A percentile compares a stretch with the other conserved stretches of the same genome.
phyloP scores from a whole-genome alignment of 1,284 basidiomycete genomes.

The Rhodotorula sp. region DNA sequence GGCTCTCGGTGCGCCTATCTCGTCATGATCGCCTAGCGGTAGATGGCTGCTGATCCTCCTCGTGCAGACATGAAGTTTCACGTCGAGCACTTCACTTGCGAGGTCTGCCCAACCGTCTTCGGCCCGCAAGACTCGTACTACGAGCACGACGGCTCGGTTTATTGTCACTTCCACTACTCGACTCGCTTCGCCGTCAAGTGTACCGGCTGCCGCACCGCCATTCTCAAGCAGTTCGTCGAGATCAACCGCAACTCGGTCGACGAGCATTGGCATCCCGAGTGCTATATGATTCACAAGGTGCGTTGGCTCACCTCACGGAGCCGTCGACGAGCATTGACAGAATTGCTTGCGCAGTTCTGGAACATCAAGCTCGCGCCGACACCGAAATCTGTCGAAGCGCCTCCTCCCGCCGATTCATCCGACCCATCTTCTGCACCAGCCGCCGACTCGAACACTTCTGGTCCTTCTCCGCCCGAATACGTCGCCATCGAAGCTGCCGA shows the following conservation, averaged over 20 bases:
- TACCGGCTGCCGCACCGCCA: conserved; percentile 96
- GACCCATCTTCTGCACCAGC: conserved; percentile 54
- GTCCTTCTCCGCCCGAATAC: conserved; percentile 36
- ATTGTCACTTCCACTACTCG: conserved; percentile 97
- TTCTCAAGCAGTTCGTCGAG: conserved; percentile 98
- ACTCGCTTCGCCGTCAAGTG: conserved; percentile 98
- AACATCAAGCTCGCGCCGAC: conserved; percentile 87
- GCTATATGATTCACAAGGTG: conserved; percentile 99
- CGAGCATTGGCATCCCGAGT: conserved; percentile 99
- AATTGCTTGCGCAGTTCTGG: conserved; percentile 71
- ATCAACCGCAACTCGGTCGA: conserved; percentile 97
- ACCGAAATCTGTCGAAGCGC: conserved; percentile 25
- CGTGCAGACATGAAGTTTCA: conserved; percentile 91
- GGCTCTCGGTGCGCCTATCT: conserved; percentile 80
- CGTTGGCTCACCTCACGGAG: conserved; percentile 35
- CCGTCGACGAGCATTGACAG: background rate
- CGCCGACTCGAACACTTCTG: background rate
- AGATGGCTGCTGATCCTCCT: background rate
- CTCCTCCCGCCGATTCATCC: conserved; percentile 45
- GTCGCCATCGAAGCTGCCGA: conserved; percentile 66
- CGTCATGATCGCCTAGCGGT: background rate
- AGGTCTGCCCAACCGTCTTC: conserved; percentile 90
- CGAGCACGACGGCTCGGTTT: conserved; percentile 93
- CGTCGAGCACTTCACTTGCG: conserved; percentile 99
- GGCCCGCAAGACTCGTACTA: conserved; percentile 99